Percentiles rank a stretch among this genome's conserved stretches.
Evolutionary conservation across 2,329 filamentous ascomycete genomes (phyloP).

Genomic region (Fusarium sp.): DNA sequence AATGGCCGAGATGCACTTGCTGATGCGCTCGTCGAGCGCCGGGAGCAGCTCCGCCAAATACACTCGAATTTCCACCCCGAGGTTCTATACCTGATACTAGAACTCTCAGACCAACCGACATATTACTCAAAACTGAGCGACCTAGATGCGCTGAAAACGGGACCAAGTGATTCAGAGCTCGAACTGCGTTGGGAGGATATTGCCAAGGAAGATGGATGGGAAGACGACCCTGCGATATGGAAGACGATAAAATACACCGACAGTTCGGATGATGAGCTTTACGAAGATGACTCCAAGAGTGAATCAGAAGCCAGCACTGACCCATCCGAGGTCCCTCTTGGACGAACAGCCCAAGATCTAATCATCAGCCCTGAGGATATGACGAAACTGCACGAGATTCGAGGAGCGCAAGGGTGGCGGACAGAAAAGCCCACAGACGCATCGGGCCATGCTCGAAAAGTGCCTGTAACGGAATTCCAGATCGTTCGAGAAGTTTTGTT

Average conservation of each 20-base stretch:
- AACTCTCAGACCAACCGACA: slow-evolving; percentile 82
- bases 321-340: slow-evolving; percentile 40
- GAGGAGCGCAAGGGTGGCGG: slow-evolving; percentile 50
- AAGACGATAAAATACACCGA: slow-evolving; percentile 73
- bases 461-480: slow-evolving; percentile 74
- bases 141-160: slow-evolving; percentile 62
- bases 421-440: slow-evolving; percentile 46
- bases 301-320: slow-evolving; percentile 47
- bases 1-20: slow-evolving; percentile 82
- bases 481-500: slow-evolving; percentile 80
- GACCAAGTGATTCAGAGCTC: slow-evolving; percentile 54
- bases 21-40: slow-evolving; percentile 69
- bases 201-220: slow-evolving; percentile 77
- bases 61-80: slow-evolving; percentile 78
- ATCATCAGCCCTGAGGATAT: slow-evolving; percentile 49
- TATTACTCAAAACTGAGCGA: slow-evolving; percentile 73
- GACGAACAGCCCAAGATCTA: slow-evolving; percentile 45
- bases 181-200: slow-evolving; percentile 82
- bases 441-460: slow-evolving; percentile 49
- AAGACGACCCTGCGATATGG: slow-evolving; percentile 75
- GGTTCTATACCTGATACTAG: slow-evolving; percentile 78
- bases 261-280: slow-evolving; percentile 66
- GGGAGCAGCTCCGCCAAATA: slow-evolving; percentile 66
- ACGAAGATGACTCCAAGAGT: slow-evolving; percentile 50
- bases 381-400: slow-evolving; percentile 45